phyloP scores from a whole-genome alignment of 2,329 filamentous ascomycete species.

The Pseudonectria foliicola region DNA sequence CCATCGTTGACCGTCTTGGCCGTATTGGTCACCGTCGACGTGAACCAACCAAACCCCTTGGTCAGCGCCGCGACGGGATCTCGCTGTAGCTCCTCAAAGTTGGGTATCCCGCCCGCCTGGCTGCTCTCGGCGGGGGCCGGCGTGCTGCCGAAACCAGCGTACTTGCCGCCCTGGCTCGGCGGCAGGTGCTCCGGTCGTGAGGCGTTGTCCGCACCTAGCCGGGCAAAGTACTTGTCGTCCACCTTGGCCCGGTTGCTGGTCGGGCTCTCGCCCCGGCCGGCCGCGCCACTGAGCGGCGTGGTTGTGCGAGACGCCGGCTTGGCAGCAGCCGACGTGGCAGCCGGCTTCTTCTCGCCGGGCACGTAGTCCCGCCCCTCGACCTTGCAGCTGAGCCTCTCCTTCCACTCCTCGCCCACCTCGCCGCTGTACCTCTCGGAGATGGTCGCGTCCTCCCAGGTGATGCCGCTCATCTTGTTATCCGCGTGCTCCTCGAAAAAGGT shows the following conservation, averaged over 20 bases:
- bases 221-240: conserved; percentile 86
- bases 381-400: conserved; percentile 79
- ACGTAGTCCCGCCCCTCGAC: conserved; percentile 86
- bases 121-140: conserved; percentile 45
- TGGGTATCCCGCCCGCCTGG: conserved; percentile 46
- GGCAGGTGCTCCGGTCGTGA: conserved; percentile 64
- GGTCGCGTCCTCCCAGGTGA: conserved; percentile 77
- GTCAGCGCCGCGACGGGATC: conserved; percentile 83
- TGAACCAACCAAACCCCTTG: conserved; percentile 93
- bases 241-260: conserved; percentile 49
- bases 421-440: conserved; percentile 87
- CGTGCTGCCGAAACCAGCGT: conserved; percentile 79
- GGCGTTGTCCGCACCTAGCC: conserved; percentile 77
- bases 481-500: conserved; percentile 74
- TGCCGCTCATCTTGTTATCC: conserved; percentile 57
- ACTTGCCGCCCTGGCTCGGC: conserved; percentile 90
- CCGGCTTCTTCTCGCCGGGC: conserved; percentile 54
- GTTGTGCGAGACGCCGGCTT: conserved; percentile 31
- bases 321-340: conserved; percentile 20
- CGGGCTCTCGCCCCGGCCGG: conserved; percentile 34
- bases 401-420: conserved; percentile 90
- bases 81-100: conserved; percentile 81
- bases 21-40: conserved; percentile 78
- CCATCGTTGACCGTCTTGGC: conserved; percentile 87
- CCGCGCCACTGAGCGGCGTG: conserved; percentile 34